Evolutionary conservation across 495 filamentous ascomycete genomes (phyloP).

Genomic region (Podospora pseudopauciseta): DNA sequence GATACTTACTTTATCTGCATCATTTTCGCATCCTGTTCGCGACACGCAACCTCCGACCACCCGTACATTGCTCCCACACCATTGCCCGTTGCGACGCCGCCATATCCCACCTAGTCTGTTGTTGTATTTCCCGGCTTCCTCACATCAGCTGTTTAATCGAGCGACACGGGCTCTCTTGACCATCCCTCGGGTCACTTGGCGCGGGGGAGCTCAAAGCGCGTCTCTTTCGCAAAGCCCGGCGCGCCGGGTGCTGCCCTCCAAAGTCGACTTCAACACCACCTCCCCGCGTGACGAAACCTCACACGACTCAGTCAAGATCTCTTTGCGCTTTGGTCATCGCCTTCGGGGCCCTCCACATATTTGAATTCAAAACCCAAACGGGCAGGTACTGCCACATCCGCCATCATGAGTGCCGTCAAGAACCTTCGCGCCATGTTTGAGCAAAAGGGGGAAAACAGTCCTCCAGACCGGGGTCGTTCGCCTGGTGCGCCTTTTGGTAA

Average conservation of each 20-base stretch:
- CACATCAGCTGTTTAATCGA: background rate
- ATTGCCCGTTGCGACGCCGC: background rate
- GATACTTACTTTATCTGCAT: background rate
- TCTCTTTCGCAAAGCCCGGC: background rate
- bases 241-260: background rate
- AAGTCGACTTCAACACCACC: background rate
- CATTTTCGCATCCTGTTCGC: background rate
- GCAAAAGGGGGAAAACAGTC: conserved; percentile 58
- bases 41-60: background rate
- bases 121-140: background rate
- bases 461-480: conserved; percentile 71
- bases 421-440: conserved; percentile 90
- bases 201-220: background rate
- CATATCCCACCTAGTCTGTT: background rate
- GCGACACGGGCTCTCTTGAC: background rate
- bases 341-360: background rate
- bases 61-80: background rate
- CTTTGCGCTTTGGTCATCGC: background rate
- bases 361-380: background rate
- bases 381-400: conserved; percentile 16
- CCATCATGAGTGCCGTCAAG: conserved; percentile 49
- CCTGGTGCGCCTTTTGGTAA: conserved; percentile 47
- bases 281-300: background rate
- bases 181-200: background rate
- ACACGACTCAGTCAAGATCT: background rate